These are phyloP conservation scores for Protomyces pachydermus DNA, from an alignment of 1,139 yeast genomes.

Conservation along the genomic window DNA sequence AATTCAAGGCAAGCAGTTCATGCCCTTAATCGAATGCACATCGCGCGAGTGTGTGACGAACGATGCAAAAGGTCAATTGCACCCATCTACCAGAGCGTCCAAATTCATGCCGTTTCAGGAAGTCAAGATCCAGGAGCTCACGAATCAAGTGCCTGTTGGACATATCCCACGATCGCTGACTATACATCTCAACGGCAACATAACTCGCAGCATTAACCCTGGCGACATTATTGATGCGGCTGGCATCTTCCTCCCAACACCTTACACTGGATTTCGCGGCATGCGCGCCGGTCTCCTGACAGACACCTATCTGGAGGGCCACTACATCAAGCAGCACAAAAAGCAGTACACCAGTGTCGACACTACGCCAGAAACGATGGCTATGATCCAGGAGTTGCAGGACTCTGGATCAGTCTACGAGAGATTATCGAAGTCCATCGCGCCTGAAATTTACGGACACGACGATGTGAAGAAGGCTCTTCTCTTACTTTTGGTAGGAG, in stretches of 20 bases:
- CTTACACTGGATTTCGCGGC: slow-evolving; percentile 93
- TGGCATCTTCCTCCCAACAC: slow-evolving; percentile 89
- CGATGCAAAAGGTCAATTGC: slow-evolving; percentile 80
- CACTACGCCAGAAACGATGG: slow-evolving; percentile 54
- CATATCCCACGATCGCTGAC: slow-evolving; percentile 88
- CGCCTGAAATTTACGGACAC: slow-evolving; percentile 96
- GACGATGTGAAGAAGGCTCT: slow-evolving; percentile 89
- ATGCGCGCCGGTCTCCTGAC: slow-evolving; percentile 87
- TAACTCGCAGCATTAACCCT: slow-evolving; percentile 82
- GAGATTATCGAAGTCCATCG: slow-evolving; percentile 79
- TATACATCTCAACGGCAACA: slow-evolving; percentile 80
- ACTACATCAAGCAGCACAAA: slow-evolving; percentile 78
- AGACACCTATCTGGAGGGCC: slow-evolving; percentile 89
- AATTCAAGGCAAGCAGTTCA: slow-evolving; percentile 74
- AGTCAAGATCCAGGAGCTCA: slow-evolving; percentile 86
- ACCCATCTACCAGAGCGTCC: slow-evolving; percentile 92
- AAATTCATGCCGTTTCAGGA: slow-evolving; percentile 94
- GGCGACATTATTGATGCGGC: slow-evolving; percentile 92
- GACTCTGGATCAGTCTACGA: slow-evolving; percentile 68
- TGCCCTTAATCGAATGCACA: slow-evolving; percentile 80
- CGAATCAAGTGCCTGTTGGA: slow-evolving; percentile 96
- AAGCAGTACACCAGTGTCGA: slow-evolving; percentile 71
- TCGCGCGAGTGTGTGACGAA: slow-evolving; percentile 74
- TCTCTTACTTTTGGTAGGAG: slow-evolving; percentile 79
- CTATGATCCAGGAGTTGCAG: slow-evolving; percentile 52